phyloP scores from a whole-genome alignment of 495 filamentous ascomycete genomes.

The Aspergillus campestris region DNA sequence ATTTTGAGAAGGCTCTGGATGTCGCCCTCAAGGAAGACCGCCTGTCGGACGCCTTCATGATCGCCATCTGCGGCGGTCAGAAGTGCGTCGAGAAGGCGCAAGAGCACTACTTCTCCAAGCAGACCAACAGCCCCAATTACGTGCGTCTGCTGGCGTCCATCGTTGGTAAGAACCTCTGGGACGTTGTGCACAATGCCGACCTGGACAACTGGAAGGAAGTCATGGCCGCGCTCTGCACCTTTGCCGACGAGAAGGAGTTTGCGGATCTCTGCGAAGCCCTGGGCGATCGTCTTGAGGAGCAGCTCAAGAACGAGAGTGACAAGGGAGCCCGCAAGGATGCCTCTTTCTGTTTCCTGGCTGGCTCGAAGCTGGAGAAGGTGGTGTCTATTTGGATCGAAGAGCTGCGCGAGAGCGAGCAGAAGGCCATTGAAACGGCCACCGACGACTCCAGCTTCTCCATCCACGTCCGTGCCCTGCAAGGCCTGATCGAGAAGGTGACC shows the following conservation, averaged over 20 bases:
- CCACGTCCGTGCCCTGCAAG: constrained; percentile 79
- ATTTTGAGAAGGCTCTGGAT: constrained; percentile 84
- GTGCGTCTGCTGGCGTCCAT: constrained; percentile 84
- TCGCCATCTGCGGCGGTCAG: constrained; percentile 93
- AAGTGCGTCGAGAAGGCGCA: constrained; percentile 92
- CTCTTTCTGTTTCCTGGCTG: constrained; percentile 89
- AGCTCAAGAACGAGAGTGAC: constrained; percentile 38
- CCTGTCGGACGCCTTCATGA: constrained; percentile 94
- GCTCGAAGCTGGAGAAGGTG: constrained; percentile 95
- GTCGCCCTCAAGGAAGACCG: constrained; percentile 80
- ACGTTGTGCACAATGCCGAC: constrained; percentile 93
- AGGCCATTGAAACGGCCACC: constrained; percentile 54
- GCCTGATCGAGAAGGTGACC: constrained; percentile 96
- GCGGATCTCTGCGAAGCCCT: constrained; percentile 93
- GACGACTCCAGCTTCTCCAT: constrained; percentile 81
- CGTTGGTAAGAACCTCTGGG: constrained; percentile 95
- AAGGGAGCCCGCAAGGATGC: constrained; percentile 69
- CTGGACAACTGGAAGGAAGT: constrained; percentile 92
- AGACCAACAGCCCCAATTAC: constrained; percentile 78
- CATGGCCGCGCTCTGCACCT: constrained; percentile 92
- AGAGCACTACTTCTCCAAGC: constrained; percentile 79
- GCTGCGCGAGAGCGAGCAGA: constrained; percentile 71
- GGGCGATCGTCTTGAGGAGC: constrained; percentile 82
- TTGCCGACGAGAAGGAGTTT: constrained; percentile 83
- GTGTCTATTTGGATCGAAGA: constrained; percentile 88